Percentiles rank a stretch among this genome's conserved stretches.
Conservation (phyloP, 2,329 filamentous ascomycete species). For the Alternaria sp. region DNA sequence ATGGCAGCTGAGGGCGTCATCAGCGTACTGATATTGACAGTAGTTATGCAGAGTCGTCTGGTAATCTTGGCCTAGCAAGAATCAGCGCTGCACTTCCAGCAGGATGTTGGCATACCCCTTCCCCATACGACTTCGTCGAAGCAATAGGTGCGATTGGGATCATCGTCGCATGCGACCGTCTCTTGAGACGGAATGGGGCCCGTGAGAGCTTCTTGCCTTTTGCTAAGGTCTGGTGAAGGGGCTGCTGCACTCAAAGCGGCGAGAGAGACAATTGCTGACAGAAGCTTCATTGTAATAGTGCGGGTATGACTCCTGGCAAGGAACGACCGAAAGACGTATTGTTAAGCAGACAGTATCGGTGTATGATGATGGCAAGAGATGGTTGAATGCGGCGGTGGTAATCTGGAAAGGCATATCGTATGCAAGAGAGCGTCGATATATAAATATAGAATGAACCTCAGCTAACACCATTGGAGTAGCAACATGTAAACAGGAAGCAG, state of each 20-base stretch:
- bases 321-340: neutral
- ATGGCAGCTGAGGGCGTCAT: constrained; percentile 29
- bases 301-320: neutral
- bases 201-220: neutral
- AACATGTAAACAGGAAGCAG: neutral
- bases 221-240: constrained; percentile 7
- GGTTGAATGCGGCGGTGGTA: neutral
- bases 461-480: neutral
- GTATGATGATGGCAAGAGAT: neutral
- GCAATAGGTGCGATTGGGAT: constrained; percentile 23
- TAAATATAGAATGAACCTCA: neutral
- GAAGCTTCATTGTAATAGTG: constrained; percentile 12
- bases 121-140: constrained; percentile 20
- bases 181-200: neutral
- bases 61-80: constrained; percentile 14
- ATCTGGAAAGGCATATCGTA: neutral
- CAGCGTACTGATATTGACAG: constrained; percentile 24
- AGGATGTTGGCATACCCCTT: constrained; percentile 13
- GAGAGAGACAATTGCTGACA: constrained; percentile 4
- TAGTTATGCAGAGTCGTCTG: constrained; percentile 30
- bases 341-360: neutral
- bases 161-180: constrained; percentile 7
- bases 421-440: neutral
- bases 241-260: constrained; percentile 1
- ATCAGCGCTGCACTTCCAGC: constrained; percentile 2